Conservation (phyloP, 2,329 filamentous ascomycete species). For the Colletotrichum simmondsii region DNA sequence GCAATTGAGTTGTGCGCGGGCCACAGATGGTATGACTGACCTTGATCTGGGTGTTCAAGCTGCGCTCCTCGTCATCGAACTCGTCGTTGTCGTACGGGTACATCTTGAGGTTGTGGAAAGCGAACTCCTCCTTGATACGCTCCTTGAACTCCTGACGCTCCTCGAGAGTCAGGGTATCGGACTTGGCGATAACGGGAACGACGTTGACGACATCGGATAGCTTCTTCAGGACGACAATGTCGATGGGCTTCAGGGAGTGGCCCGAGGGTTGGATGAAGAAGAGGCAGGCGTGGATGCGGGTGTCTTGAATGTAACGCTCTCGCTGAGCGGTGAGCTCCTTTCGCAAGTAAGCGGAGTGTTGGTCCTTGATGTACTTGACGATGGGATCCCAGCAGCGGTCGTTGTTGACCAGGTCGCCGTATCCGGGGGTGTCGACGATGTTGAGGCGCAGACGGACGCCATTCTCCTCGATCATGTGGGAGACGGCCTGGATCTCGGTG, state of each 20-base stretch:
- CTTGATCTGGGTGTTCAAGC: slow-evolving; percentile 96
- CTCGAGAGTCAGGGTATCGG: slow-evolving; percentile 94
- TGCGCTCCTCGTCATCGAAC: slow-evolving; percentile 95
- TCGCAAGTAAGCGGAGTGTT: slow-evolving; percentile 98
- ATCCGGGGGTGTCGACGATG: slow-evolving; percentile 98
- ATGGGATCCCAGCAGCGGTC: slow-evolving; percentile 99
- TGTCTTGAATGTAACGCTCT: slow-evolving; percentile 99
- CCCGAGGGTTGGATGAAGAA: slow-evolving; percentile 99
- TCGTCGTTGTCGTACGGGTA: slow-evolving; percentile 99
- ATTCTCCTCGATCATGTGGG: slow-evolving; percentile 99
- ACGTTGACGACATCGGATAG: slow-evolving; percentile 99
- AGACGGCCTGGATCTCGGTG: slow-evolving; percentile 97
- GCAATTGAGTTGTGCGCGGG: slow-evolving; percentile 17
- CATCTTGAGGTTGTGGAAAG: slow-evolving; percentile 99
- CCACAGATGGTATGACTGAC: slow-evolving; percentile 53
- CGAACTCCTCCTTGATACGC: slow-evolving; percentile 99
- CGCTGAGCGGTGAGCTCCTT: slow-evolving; percentile 99
- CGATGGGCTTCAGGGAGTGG: slow-evolving; percentile 98
- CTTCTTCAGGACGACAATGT: slow-evolving; percentile 99
- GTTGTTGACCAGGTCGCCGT: slow-evolving; percentile 99
- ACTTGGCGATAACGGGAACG: slow-evolving; percentile 98
- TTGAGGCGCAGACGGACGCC: slow-evolving; percentile 96
- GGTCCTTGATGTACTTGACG: slow-evolving; percentile 99
- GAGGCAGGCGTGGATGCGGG: slow-evolving; percentile 98
- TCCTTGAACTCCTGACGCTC: slow-evolving; percentile 98